Evolutionary conservation across 371 early-diverging fungal species (phyloP).

Genomic region (Amoeboradix gromovi): DNA sequence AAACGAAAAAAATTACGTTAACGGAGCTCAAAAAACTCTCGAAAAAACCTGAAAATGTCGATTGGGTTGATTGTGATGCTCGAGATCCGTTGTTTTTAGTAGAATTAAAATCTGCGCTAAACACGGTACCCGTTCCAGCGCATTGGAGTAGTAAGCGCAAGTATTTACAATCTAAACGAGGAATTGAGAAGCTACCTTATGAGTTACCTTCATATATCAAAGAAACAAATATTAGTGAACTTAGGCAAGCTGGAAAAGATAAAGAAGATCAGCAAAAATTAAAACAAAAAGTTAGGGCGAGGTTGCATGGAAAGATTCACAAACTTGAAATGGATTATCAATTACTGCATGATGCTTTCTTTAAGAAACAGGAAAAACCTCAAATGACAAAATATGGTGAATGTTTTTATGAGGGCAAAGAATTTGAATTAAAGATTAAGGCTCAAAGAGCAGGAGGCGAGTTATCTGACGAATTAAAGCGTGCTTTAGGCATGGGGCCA

Average conservation of each 20-base stretch:
- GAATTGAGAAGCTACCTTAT: slow-evolving; percentile 77
- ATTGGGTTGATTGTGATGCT: slow-evolving; percentile 82
- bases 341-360: slow-evolving; percentile 85
- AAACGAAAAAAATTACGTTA: slow-evolving; percentile 34
- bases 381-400: slow-evolving; percentile 58
- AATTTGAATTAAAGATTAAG: slow-evolving; percentile 62
- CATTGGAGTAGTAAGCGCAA: slow-evolving; percentile 91
- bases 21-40: slow-evolving; percentile 75
- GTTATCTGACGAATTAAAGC: slow-evolving; percentile 50
- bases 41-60: slow-evolving; percentile 75
- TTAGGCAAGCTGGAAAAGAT: slow-evolving; percentile 60
- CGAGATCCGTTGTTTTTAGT: slow-evolving; percentile 67
- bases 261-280: slow-evolving; percentile 45
- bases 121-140: slow-evolving; percentile 76
- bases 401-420: slow-evolving; percentile 82
- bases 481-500: slow-evolving; percentile 56
- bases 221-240: slow-evolving; percentile 84
- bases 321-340: slow-evolving; percentile 81
- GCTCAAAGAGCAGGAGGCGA: slow-evolving; percentile 53
- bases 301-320: slow-evolving; percentile 77
- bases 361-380: slow-evolving; percentile 60
- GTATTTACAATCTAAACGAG: slow-evolving; percentile 76
- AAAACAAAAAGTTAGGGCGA: slow-evolving; percentile 57
- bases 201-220: slow-evolving; percentile 85
- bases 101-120: slow-evolving; percentile 52